Conservation (phyloP, 1,284 basidiomycete genomes). For the Naganishia liquefaciens region DNA sequence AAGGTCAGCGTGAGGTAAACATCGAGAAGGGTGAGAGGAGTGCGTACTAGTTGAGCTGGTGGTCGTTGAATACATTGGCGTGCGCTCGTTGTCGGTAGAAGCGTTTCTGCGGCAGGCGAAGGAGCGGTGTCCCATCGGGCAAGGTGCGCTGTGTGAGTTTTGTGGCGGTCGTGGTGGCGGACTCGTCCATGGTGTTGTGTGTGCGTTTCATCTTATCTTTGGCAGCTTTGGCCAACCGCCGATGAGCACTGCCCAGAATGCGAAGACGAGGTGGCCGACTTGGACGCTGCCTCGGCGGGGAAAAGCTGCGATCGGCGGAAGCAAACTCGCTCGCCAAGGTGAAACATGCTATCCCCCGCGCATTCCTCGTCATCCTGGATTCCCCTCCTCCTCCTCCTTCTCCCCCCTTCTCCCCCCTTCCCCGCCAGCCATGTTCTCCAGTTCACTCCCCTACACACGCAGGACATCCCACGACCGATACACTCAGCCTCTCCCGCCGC, state of each 20-base stretch:
- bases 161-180: background rate
- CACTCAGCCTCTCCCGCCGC: conserved; percentile 3
- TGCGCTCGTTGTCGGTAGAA: conserved; percentile 97
- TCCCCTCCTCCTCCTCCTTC: background rate
- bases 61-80: conserved; percentile 97
- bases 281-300: background rate
- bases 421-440: conserved; percentile 10
- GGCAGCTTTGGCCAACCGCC: background rate
- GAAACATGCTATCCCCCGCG: background rate
- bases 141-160: conserved; percentile 12
- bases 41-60: conserved; percentile 75
- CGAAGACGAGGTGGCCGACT: no score
- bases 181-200: background rate
- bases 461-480: background rate
- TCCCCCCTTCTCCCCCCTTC: background rate
- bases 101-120: conserved; percentile 68
- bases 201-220: background rate
- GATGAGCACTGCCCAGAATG: no score
- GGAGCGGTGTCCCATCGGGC: conserved; percentile 17
- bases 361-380: background rate
- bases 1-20: background rate
- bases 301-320: conserved; percentile 20
- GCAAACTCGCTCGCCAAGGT: background rate
- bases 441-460: conserved; percentile 9
- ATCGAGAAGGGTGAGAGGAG: background rate